Evolutionary conservation across 257 asterid species (phyloP).

Genomic region (Capsicum baccatum): DNA sequence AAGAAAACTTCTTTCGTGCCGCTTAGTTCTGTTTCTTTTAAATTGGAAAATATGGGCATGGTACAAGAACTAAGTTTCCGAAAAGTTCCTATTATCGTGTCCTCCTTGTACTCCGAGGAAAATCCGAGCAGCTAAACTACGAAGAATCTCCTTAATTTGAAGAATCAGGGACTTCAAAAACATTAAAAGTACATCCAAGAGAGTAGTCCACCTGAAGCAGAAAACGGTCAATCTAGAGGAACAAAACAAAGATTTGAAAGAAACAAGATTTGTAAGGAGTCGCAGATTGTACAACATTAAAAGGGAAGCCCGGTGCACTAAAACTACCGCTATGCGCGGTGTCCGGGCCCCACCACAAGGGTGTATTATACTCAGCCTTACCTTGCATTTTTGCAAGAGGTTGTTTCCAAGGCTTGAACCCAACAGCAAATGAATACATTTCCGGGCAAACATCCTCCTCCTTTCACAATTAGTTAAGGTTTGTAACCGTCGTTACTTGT

Average conservation of each 20-base stretch:
- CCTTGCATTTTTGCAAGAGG: no score
- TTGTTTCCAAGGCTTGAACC: no score
- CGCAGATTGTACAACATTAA: no score
- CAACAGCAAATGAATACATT: neutral
- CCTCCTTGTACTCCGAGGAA: neutral
- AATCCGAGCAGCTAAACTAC: neutral
- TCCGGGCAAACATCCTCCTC: neutral
- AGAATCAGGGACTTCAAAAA: neutral
- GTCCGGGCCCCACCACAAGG: no score
- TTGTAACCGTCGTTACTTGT: neutral
- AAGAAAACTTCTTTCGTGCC: constrained; percentile 64
- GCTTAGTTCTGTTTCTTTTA: constrained; percentile 49
- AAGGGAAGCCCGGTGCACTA: no score
- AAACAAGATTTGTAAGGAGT: constrained; percentile 7
- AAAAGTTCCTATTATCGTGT: neutral
- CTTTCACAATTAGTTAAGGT: neutral
- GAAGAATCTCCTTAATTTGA: neutral
- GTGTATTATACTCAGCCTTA: no score
- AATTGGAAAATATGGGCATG: constrained; percentile 56
- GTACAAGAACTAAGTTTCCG: constrained; percentile 12
- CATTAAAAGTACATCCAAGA: neutral
- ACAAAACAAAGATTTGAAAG: neutral
- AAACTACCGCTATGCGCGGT: no score
- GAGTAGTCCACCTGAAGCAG: constrained; percentile 24
- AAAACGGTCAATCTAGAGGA: neutral